These are phyloP conservation scores for Microcera coccophila DNA, from an alignment of 2,329 filamentous ascomycete species.

Conservation along the genomic window DNA sequence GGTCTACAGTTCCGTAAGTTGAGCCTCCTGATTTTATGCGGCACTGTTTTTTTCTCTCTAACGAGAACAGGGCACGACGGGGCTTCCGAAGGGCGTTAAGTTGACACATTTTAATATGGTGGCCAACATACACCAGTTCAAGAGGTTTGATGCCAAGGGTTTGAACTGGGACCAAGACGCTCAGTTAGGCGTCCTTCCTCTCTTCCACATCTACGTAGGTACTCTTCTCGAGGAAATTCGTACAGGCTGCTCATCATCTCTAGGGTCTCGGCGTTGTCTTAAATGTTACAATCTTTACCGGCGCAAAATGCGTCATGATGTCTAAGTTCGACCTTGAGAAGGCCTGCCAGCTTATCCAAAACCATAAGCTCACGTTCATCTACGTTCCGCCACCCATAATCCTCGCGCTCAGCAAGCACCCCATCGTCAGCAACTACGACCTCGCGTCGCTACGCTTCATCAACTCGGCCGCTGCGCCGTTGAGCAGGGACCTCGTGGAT, in stretches of 20 bases:
- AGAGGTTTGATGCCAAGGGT: slow-evolving; percentile 50
- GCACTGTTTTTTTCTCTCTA: neutral
- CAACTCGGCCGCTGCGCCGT: slow-evolving; percentile 81
- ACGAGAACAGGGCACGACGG: slow-evolving; percentile 66
- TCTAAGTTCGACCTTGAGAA: slow-evolving; percentile 74
- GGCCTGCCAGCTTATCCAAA: slow-evolving; percentile 73
- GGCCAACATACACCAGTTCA: slow-evolving; percentile 62
- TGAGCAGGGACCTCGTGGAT: slow-evolving; percentile 76
- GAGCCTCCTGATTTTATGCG: too few species aligned
- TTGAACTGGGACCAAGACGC: slow-evolving; percentile 63
- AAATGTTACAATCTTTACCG: slow-evolving; percentile 42
- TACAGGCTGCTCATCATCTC: neutral
- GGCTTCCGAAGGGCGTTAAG: slow-evolving; percentile 87
- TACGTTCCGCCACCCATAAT: slow-evolving; percentile 85
- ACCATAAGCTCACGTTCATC: slow-evolving; percentile 68
- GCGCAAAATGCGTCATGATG: slow-evolving; percentile 69
- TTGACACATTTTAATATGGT: slow-evolving; percentile 80
- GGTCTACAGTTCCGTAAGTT: slow-evolving; percentile 67
- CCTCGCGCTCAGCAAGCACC: slow-evolving; percentile 74
- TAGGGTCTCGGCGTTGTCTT: slow-evolving; percentile 33
- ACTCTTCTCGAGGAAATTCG: neutral
- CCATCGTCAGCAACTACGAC: slow-evolving; percentile 74
- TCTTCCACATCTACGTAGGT: slow-evolving; percentile 85
- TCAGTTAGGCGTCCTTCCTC: slow-evolving; percentile 75
- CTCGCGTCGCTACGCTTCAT: slow-evolving; percentile 75